These are phyloP conservation scores for Conticribra guillardii DNA, from an alignment of 108 stramenopile genomes.

Conservation along the genomic window DNA sequence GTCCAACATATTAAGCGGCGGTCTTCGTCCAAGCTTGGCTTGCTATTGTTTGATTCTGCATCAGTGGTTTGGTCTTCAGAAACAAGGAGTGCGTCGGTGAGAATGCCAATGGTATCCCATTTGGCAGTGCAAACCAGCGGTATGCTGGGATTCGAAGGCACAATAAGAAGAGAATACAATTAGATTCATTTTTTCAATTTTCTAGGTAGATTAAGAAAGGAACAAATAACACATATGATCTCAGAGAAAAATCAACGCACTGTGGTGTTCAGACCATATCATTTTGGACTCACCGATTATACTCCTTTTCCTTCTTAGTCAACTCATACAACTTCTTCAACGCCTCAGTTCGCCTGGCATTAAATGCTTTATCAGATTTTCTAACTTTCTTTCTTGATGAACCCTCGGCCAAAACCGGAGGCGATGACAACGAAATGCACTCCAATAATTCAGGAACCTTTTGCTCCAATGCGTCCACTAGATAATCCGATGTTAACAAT, in stretches of 20 bases:
- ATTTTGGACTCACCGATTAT: slow-evolving; percentile 20
- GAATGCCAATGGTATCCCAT: slow-evolving; percentile 34
- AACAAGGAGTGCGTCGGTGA: slow-evolving; percentile 24
- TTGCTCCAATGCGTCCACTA: slow-evolving; percentile 2
- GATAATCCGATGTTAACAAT: neutral
- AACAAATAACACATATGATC: too few species aligned
- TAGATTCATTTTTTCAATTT: neutral
- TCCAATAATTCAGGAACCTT: slow-evolving; percentile 26
- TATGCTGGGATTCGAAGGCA: too few species aligned
- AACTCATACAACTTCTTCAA: slow-evolving; percentile 40
- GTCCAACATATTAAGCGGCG: slow-evolving; percentile 56
- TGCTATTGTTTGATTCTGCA: neutral
- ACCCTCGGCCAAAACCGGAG: neutral
- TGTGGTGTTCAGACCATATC: neutral
- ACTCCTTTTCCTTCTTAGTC: slow-evolving; percentile 34
- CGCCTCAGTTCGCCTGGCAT: slow-evolving; percentile 9
- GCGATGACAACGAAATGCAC: slow-evolving; percentile 14
- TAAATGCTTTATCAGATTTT: slow-evolving; percentile 7
- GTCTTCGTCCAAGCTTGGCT: slow-evolving; percentile 30
- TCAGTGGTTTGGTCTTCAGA: slow-evolving; percentile 1
- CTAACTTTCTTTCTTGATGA: slow-evolving; percentile 1
- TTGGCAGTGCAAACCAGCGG: slow-evolving; percentile 30
- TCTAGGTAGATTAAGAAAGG: neutral
- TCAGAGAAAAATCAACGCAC: neutral
- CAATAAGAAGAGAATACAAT: too few species aligned